Percentiles rank a stretch among this genome's conserved stretches.
Conservation (phyloP, 306 rosid species). For the Notholithocarpus densiflorus region DNA sequence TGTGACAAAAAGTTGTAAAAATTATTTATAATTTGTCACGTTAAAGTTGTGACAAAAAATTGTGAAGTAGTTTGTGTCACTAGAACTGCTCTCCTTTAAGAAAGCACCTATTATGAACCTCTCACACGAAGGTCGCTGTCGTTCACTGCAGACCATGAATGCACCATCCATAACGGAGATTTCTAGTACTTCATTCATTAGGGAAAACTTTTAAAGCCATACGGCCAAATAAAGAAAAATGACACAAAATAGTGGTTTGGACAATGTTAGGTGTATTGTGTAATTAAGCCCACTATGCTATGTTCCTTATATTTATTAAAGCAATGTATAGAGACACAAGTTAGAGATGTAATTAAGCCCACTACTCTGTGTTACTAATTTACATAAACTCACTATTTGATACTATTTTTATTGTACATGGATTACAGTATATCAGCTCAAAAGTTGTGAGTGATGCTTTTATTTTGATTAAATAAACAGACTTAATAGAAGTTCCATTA, state of each 20-base stretch:
- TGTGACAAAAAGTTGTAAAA: accelerated
- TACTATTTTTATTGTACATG: too few relatives aligned
- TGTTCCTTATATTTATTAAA: too few relatives aligned
- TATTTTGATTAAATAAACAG: too few relatives aligned
- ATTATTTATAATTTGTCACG: accelerated
- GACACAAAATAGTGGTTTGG: background rate
- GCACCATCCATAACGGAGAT: background rate
- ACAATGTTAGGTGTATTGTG: background rate
- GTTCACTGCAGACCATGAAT: background rate
- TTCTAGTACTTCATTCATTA: background rate
- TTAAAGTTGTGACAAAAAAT: too few relatives aligned
- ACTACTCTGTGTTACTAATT: too few relatives aligned
- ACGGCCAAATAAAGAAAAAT: background rate
- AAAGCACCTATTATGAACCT: too few relatives aligned
- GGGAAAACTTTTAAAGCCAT: background rate
- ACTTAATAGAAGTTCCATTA: background rate
- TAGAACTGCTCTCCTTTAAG: too few relatives aligned
- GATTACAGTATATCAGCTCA: too few relatives aligned
- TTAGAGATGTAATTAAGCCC: too few relatives aligned
- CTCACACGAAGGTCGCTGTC: background rate
- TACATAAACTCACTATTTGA: too few relatives aligned
- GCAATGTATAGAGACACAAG: too few relatives aligned
- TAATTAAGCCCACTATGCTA: background rate
- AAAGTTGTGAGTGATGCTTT: too few relatives aligned
- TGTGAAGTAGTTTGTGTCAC: accelerated